Evolutionary conservation across 139 green algal species (phyloP), one percentile per base, ranked within the genome.

Genomic region (Chlorella sorokiniana): DNA sequence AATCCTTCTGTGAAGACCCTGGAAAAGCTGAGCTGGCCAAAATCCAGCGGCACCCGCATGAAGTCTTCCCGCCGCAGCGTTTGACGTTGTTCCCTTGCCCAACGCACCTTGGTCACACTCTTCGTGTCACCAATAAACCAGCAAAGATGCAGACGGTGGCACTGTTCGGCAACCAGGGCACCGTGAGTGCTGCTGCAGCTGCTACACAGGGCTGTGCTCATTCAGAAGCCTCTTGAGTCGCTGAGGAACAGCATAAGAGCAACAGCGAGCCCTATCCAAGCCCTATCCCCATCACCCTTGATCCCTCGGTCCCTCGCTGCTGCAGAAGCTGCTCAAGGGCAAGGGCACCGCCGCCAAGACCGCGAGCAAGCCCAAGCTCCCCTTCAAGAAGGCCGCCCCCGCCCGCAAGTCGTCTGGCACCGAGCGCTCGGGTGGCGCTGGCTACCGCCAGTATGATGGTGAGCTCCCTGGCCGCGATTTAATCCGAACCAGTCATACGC

Each of bases 391-490:
- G 73, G 73, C 51, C 6, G 45, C 71, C 71, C 54, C 73, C 52
- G 38, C 59, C 59, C 45, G 25, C 38, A 70, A 59, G 56, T 18
- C 2, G 51, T 27, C 35, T 51, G 75, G 75, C 75, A 81, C 75
- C n/a, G 38, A 81, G 75, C 75, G 75, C 59, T 59, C 59, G 8
- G 75, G 75, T 20, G 75, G 75, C 56, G 75, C 75, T 14, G 75
- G 75, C 75, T 81, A 81, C 75, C 75, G 75, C 59, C 59, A 72
- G 75, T 81, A 81, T 59, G 31, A 45, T 70, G 75, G 75, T 81
- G 75, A 41, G 75, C 52, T 20, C 40, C 68, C 41, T 40, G 27
- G n/a, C n/a, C 18, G n/a, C n/a, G n/a, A n/a, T n/a, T n/a, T n/a
- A n/a, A n/a, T n/a, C n/a, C n/a, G n/a, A n/a, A n/a, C n/a, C n/a